Evolutionary conservation across 768 basidiomycete genomes (phyloP).

Genomic region (Gymnopilus junonius): DNA sequence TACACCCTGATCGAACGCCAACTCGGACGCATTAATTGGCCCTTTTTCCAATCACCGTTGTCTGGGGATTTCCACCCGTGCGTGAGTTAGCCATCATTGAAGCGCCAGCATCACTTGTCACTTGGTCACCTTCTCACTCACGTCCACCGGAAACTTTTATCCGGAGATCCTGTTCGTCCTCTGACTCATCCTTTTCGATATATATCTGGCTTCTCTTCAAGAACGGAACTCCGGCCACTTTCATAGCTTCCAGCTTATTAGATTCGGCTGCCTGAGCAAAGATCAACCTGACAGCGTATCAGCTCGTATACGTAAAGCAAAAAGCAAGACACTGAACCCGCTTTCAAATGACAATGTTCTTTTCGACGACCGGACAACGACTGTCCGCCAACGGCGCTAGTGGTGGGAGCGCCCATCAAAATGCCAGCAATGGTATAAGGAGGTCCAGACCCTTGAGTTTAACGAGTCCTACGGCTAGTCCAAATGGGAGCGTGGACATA

Average conservation of each 20-base stretch:
- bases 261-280: neutral
- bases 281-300: neutral
- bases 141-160: slow-evolving; percentile 5
- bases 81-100: slow-evolving; percentile 1
- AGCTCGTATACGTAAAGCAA: neutral
- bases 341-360: slow-evolving; percentile 2
- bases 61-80: neutral
- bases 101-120: slow-evolving; percentile 5
- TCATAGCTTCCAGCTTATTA: neutral
- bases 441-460: neutral
- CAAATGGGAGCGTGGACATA: slow-evolving; percentile 9
- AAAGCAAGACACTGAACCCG: neutral
- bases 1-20: neutral
- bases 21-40: neutral
- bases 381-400: neutral
- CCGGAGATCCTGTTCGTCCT: neutral
- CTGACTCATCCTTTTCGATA: slow-evolving; percentile 8
- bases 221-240: neutral
- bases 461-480: slow-evolving; percentile 1
- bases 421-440: neutral
- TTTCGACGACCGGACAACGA: neutral
- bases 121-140: slow-evolving; percentile 2
- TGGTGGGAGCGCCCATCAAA: neutral
- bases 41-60: neutral
- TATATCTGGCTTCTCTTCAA: neutral